Base-by-base conservation (phyloP, 1,284 basidiomycete genomes). In the Phenoliferia sp. region DNA sequence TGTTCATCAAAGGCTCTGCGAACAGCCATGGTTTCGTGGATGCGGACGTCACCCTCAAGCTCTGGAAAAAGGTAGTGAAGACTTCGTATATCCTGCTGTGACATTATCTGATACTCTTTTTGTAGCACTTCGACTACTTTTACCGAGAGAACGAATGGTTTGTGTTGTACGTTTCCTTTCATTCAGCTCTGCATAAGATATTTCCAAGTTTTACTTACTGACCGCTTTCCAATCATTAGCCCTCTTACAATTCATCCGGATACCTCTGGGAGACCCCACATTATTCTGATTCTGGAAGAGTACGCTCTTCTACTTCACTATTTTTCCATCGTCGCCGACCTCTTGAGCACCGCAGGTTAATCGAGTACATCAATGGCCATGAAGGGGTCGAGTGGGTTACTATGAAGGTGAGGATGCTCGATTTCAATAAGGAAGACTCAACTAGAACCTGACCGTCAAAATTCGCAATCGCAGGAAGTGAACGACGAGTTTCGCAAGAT, bases 11-110 rank as follows among this genome's bases (percentile, higher is more conserved):
- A 76, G 80, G 82, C 1, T 82, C 82, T 61, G 74, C 84, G 0
- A 88, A 89, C 77, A 86, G 85, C 0, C 88, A 89, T 74, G 88
- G 88, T 34, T 89, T 85, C 81, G 88, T 90, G n/a, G 88, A 87
- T 72, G 78, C 85, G 1, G 81, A 84, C 56, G 85, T 86, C 55
- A 85, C 90, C 15, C 87, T 90, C 72, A 83, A 89, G 67, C 83
- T 90, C 36, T 90, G 88, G 88, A 88, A 88, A 76, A 65, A 59
- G 64, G 59, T 52, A 34, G 50, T 39, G 55, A 32, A 34, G 33
- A 28, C 16, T 4, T 19, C 54, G 32, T 31, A 31, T 56, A 17
- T 28, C 52, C 52, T 10, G 10, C 52, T 54, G 9, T 9, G 9
- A 7, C 15, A 22, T 22, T 44, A 15, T 26, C 57, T 59, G 4